Evolutionary conservation across 1,284 basidiomycete species (phyloP), one percentile per base, ranked within the genome.

Genomic region (Xerocomus cyaneibrunnescens): DNA sequence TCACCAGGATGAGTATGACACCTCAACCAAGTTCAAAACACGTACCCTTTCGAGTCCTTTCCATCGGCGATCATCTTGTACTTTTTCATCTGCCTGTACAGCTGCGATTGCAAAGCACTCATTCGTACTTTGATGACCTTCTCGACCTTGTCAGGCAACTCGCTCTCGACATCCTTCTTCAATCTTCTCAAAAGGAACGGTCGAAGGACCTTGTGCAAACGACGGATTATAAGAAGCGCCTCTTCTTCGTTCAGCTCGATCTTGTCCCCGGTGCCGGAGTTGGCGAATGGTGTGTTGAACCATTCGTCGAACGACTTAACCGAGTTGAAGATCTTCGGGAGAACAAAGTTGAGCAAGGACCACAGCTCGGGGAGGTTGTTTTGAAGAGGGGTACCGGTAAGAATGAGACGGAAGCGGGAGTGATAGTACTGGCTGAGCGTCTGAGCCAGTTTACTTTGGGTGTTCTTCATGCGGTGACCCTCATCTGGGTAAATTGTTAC

Each of bases 231-330:
- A 50, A 99, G 88, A 47, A 99, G 78, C 3, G 94, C 92, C 77
- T 99, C 97, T 90, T 99, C 97, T 89, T 99, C 97, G 75, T 97
- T 98, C 76, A 99, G 74, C 79, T 98, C 94, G 70, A 99, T 98
- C 81, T 96, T 97, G 73, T 99, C 96, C 19, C 89, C 88, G 0
- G 89, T 88, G 31, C 97, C 96, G 16, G 95, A 94, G 73, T 96
- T 98, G 57, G 97, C 96, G 62, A 99, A 99, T 0, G 97, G 97
- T 3, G 96, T 98, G 75, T 99, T 99, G 81, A 99, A 99, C 97
- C 97, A 99, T 69, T 99, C 97, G 67, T 99, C 97, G 68, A 99
- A 99, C 41, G 94, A 97, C 72, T 98, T 98, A 62, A 98, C 95
- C 5, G 96, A 99, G 76, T 99, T 99, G 82, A 99, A 99, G 67